These are phyloP conservation scores for Lactifluus volemus DNA, from an alignment of 768 basidiomycete genomes.

Conservation along the genomic window DNA sequence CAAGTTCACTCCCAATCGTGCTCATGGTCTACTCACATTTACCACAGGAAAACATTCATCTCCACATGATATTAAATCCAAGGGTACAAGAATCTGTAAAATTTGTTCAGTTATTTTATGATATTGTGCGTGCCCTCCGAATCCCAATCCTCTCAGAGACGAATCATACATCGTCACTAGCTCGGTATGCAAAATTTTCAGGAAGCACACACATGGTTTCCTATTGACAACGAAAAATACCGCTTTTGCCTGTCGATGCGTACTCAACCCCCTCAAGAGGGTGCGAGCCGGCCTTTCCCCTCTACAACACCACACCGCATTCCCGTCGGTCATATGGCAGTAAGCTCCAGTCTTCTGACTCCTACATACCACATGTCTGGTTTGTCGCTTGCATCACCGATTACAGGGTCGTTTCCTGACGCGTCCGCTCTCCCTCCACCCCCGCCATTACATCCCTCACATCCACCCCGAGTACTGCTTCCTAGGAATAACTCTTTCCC, in stretches of 20 bases:
- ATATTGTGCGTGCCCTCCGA: constrained; percentile 10
- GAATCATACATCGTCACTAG: constrained; percentile 1
- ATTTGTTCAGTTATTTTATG: constrained; percentile 14
- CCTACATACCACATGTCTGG: constrained; percentile 7
- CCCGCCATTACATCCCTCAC: not conserved
- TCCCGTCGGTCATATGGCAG: not conserved
- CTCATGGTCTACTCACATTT: constrained; percentile 1
- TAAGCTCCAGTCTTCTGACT: constrained; percentile 13
- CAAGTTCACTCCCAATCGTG: constrained; percentile 7
- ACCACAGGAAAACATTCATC: constrained; percentile 18
- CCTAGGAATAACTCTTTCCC: constrained; percentile 17
- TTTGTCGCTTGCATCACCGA: constrained; percentile 12
- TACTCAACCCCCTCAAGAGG: constrained; percentile 1
- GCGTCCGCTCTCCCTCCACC: not conserved
- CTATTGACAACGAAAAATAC: constrained; percentile 6
- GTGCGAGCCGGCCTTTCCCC: not conserved
- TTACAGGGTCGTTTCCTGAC: constrained; percentile 7
- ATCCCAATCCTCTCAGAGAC: not conserved
- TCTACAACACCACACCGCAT: not conserved
- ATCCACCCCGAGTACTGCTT: constrained; percentile 11
- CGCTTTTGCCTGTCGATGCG: constrained; percentile 14
- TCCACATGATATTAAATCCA: constrained; percentile 21
- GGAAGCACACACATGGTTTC: constrained; percentile 14
- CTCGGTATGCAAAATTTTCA: constrained; percentile 9
- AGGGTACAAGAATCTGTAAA: not conserved